A percentile compares a stretch with the other conserved stretches of the same genome.
phyloP scores from a whole-genome alignment of 2,329 filamentous ascomycete genomes.

The Myotisia sp. region DNA sequence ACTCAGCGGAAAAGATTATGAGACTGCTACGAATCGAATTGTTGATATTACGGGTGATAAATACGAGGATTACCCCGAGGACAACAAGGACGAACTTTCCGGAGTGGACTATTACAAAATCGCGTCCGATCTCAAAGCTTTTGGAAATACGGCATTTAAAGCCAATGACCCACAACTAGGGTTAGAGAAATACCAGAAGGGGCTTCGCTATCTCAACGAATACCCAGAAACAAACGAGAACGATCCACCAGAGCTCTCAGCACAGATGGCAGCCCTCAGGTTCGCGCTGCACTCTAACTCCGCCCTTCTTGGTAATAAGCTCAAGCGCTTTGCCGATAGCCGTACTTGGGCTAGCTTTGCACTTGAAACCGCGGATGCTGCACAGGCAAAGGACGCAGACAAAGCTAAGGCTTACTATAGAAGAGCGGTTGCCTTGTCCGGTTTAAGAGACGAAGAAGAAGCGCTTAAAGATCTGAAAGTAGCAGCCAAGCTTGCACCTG shows the following conservation, averaged over 20 bases:
- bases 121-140: constrained; percentile 72
- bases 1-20: constrained; percentile 56
- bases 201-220: constrained; percentile 73
- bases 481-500: constrained; percentile 60
- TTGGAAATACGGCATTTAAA: constrained; percentile 89
- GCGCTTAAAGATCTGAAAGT: constrained; percentile 62
- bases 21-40: constrained; percentile 50
- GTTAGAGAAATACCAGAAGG: constrained; percentile 90
- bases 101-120: constrained; percentile 61
- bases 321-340: constrained; percentile 55
- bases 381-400: constrained; percentile 55
- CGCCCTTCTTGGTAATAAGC: constrained; percentile 72
- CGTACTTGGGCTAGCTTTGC: constrained; percentile 58
- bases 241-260: constrained; percentile 53
- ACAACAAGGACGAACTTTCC: constrained; percentile 52
- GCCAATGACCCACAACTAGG: constrained; percentile 53
- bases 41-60: constrained; percentile 74
- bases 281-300: constrained; percentile 82
- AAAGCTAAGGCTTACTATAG: constrained; percentile 82
- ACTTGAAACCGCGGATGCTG: constrained; percentile 45
- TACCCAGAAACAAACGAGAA: constrained; percentile 56
- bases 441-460: constrained; percentile 69
- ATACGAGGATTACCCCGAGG: constrained; percentile 93
- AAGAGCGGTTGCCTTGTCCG: constrained; percentile 59
- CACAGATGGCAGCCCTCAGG: constrained; percentile 57